Conservation (phyloP, 2,329 filamentous ascomycete species). For the Cladosporium sp. region DNA sequence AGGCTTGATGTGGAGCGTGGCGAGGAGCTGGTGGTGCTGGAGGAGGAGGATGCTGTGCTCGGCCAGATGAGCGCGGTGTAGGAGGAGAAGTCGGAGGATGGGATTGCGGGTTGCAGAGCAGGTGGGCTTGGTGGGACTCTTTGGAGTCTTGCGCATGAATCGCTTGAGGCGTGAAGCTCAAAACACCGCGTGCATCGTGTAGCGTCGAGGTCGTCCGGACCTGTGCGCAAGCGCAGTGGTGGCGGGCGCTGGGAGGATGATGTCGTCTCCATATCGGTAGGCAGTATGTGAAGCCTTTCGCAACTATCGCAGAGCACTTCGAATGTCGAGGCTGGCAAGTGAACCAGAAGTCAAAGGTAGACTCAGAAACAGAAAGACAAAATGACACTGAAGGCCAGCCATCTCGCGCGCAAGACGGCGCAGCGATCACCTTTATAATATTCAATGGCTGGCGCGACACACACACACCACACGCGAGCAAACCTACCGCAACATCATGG, state of each 20-base stretch:
- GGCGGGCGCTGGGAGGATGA: not conserved
- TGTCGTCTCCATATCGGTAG: not conserved
- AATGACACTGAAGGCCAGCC: slow-evolving; percentile 5
- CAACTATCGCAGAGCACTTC: not conserved
- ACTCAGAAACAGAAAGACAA: not conserved
- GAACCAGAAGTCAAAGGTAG: not conserved
- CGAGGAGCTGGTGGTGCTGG: not conserved
- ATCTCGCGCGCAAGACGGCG: slow-evolving; percentile 2
- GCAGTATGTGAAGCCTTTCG: too few relatives aligned
- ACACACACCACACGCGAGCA: not conserved
- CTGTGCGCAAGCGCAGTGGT: not conserved
- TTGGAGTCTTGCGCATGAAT: not conserved
- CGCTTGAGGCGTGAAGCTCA: not conserved
- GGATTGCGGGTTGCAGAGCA: not conserved
- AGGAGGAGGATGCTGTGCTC: not conserved
- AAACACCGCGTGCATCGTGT: not conserved
- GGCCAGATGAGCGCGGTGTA: not conserved
- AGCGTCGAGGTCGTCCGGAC: not conserved
- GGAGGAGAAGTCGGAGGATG: not conserved
- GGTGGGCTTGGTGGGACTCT: not conserved
- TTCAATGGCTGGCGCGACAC: slow-evolving; percentile 5
- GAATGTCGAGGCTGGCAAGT: not conserved
- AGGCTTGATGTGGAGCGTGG: too few relatives aligned
- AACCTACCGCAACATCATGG: not conserved
- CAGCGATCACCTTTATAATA: not conserved